Evolutionary conservation across 73 alveolate genomes (phyloP).

Genomic region (Paraurostyla sp.): DNA sequence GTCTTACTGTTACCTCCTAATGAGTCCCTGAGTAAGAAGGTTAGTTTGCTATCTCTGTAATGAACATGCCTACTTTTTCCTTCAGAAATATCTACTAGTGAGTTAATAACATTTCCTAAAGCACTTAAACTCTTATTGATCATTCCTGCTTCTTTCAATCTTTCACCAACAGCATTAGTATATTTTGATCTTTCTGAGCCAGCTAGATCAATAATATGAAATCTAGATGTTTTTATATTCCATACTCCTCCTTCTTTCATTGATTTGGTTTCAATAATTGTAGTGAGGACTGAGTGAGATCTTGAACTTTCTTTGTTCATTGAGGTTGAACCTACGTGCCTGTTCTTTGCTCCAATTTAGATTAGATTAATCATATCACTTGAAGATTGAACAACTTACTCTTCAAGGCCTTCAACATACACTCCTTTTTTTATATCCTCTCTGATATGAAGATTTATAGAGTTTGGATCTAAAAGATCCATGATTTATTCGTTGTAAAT

Average conservation of each 20-base stretch:
- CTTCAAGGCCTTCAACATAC: slow-evolving; percentile 91
- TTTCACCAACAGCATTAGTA: slow-evolving; percentile 93
- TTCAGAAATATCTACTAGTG: slow-evolving; percentile 85
- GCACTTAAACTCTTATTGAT: slow-evolving; percentile 96
- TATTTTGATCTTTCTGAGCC: slow-evolving; percentile 97
- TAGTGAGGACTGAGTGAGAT: slow-evolving; percentile 92
- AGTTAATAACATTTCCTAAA: slow-evolving; percentile 95
- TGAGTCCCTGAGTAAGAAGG: slow-evolving; percentile 87
- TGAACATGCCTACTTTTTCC: slow-evolving; percentile 89
- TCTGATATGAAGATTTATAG: slow-evolving; percentile 86
- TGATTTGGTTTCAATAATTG: slow-evolving; percentile 72
- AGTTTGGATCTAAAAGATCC: slow-evolving; percentile 77
- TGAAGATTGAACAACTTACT: slow-evolving; percentile 80
- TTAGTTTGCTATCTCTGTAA: slow-evolving; percentile 92
- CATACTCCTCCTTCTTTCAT: slow-evolving; percentile 68
- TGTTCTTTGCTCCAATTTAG: slow-evolving; percentile 80
- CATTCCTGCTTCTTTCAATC: slow-evolving; percentile 98
- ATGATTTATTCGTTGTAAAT: slow-evolving; percentile 84
- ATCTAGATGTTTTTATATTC: slow-evolving; percentile 74
- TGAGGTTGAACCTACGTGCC: slow-evolving; percentile 89
- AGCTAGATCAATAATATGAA: slow-evolving; percentile 98
- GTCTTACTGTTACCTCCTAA: slow-evolving; percentile 94
- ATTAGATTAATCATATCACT: slow-evolving; percentile 84
- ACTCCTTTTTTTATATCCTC: slow-evolving; percentile 96
- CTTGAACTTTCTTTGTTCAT: slow-evolving; percentile 95